phyloP scores from a whole-genome alignment of 2,329 filamentous ascomycete genomes.

The Verticillium alfalfae region DNA sequence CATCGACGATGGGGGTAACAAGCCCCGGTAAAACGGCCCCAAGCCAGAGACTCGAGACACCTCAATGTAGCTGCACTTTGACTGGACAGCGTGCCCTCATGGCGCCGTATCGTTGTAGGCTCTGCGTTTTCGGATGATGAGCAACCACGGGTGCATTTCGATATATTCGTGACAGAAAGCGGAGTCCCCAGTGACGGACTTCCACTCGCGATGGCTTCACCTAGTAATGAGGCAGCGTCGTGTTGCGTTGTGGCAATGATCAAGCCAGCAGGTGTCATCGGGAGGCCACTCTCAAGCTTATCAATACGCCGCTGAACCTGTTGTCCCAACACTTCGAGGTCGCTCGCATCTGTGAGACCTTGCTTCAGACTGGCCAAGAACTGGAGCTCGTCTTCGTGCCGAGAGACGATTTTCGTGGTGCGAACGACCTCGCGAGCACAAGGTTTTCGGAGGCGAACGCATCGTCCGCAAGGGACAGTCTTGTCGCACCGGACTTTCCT shows the following conservation, averaged over 20 bases:
- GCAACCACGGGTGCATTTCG: not conserved
- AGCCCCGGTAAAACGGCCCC: slow-evolving; percentile 25
- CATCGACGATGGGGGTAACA: slow-evolving; percentile 27
- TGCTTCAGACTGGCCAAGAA: slow-evolving; percentile 3
- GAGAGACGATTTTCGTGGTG: slow-evolving; percentile 1
- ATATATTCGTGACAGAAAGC: not conserved
- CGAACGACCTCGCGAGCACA: slow-evolving; percentile 8
- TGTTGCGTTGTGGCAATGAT: not conserved
- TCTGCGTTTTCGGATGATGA: not conserved
- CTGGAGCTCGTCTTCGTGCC: slow-evolving; percentile 1
- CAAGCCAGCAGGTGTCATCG: not conserved
- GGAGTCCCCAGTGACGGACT: too few species aligned
- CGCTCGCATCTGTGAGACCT: not conserved
- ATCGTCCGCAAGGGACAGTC: slow-evolving; percentile 11
- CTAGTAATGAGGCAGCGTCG: not conserved
- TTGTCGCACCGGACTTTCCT: slow-evolving; percentile 14
- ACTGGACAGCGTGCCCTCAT: not conserved
- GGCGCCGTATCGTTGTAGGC: not conserved
- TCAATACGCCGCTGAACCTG: not conserved
- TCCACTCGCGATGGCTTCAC: not conserved
- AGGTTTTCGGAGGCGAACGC: slow-evolving; percentile 2
- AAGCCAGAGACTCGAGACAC: slow-evolving; percentile 27
- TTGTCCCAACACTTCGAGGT: not conserved
- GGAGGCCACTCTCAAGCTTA: not conserved
- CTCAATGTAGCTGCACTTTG: slow-evolving; percentile 12